Evolutionary conservation across 805 yeast genomes (phyloP).

Genomic region (Starmera dryadoides): DNA sequence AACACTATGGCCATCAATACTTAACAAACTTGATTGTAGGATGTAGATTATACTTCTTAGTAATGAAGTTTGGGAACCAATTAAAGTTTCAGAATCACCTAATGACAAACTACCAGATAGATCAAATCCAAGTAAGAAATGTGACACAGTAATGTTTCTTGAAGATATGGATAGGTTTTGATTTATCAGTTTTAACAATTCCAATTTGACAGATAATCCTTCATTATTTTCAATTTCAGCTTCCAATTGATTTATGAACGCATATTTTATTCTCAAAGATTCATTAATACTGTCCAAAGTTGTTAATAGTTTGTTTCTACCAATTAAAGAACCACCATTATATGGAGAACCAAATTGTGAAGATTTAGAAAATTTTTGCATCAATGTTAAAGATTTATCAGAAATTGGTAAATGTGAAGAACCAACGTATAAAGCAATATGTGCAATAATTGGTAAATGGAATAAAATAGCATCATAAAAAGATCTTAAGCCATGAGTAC

Average conservation of each 20-base stretch:
- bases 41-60: conserved; percentile 46
- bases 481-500: conserved; percentile 54
- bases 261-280: conserved; percentile 61
- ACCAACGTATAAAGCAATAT: conserved; percentile 70
- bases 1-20: conserved; percentile 32
- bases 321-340: conserved; percentile 28
- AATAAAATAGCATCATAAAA: conserved; percentile 69
- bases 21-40: conserved; percentile 38
- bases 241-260: conserved; percentile 60
- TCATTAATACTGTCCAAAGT: conserved; percentile 74
- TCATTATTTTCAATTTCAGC: conserved; percentile 29
- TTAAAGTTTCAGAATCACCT: conserved; percentile 43
- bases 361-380: conserved; percentile 42
- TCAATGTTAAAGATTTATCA: conserved; percentile 41
- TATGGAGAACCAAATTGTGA: conserved; percentile 34
- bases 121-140: conserved; percentile 72
- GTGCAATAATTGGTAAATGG: conserved; percentile 65
- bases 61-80: conserved; percentile 46
- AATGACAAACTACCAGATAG: conserved; percentile 41
- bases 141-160: conserved; percentile 50
- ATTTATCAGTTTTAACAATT: conserved; percentile 51
- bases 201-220: conserved; percentile 43
- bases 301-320: conserved; percentile 58
- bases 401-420: conserved; percentile 45
- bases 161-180: conserved; percentile 36